phyloP scores from a whole-genome alignment of 495 filamentous ascomycete species.

The Mycothermus thermophilus region DNA sequence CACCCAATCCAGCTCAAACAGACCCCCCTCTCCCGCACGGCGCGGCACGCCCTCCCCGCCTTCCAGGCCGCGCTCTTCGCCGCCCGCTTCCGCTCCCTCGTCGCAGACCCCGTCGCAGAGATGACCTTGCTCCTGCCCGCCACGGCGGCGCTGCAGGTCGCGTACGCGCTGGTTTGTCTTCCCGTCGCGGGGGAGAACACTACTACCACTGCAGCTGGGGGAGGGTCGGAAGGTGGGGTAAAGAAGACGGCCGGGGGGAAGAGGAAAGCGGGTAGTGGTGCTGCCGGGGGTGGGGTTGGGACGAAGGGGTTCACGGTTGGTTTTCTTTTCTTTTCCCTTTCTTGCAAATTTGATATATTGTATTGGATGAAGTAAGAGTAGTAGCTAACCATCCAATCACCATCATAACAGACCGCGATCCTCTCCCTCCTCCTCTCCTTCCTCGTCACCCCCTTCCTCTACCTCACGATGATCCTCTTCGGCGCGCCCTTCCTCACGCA shows the following conservation, averaged over 20 bases:
- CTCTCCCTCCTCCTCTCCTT: slow-evolving; percentile 48
- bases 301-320: slow-evolving; percentile 25
- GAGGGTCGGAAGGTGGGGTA: slow-evolving; percentile 2
- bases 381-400: slow-evolving; percentile 1
- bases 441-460: slow-evolving; percentile 44
- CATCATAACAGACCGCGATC: slow-evolving; percentile 38
- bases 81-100: slow-evolving; percentile 49
- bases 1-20: slow-evolving; percentile 21
- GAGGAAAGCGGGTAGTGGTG: slow-evolving; percentile 28
- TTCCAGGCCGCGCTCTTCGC: slow-evolving; percentile 48
- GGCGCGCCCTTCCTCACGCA: slow-evolving; percentile 85
- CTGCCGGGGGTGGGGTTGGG: slow-evolving; percentile 8
- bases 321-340: slow-evolving; percentile 1
- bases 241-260: slow-evolving; percentile 28
- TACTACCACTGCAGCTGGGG: background rate
- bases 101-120: slow-evolving; percentile 53
- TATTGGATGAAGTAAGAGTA: too few species aligned
- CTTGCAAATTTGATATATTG: background rate
- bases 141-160: slow-evolving; percentile 49
- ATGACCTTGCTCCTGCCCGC: slow-evolving; percentile 48
- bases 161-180: slow-evolving; percentile 59
- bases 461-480: slow-evolving; percentile 62
- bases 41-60: slow-evolving; percentile 29
- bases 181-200: slow-evolving; percentile 42
- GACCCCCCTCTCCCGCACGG: slow-evolving; percentile 19